phyloP scores from a whole-genome alignment of 352 stramenopile genomes.

The Stephanocyclus meneghinianus region DNA sequence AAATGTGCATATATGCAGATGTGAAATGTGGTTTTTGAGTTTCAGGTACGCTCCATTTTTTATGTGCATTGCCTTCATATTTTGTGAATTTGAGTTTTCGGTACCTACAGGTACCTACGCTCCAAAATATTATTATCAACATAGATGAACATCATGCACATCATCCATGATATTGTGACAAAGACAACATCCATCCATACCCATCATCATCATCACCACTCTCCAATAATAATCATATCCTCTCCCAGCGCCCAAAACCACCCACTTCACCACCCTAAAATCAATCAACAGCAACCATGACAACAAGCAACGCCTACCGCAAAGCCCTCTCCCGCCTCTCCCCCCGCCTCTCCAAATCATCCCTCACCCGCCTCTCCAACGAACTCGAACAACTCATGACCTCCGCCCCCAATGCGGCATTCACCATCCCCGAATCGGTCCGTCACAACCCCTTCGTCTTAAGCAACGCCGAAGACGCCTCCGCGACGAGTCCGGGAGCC shows the following conservation, averaged over 20 bases:
- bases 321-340: slow-evolving; percentile 10
- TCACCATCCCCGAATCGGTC: slow-evolving; percentile 37
- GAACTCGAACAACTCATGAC: slow-evolving; percentile 32
- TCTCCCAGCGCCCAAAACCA: background rate
- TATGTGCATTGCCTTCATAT: too few relatives aligned
- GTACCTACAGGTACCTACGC: too few relatives aligned
- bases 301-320: slow-evolving; percentile 21
- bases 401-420: slow-evolving; percentile 20
- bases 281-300: background rate
- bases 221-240: background rate
- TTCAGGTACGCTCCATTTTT: too few relatives aligned
- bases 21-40: too few relatives aligned
- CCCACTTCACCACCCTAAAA: background rate
- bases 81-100: too few relatives aligned
- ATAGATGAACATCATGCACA: too few relatives aligned
- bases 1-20: too few relatives aligned
- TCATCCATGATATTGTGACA: too few relatives aligned
- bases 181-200: too few relatives aligned
- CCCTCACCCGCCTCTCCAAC: slow-evolving; percentile 26
- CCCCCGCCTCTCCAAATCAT: slow-evolving; percentile 19
- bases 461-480: background rate
- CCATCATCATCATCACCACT: background rate
- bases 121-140: too few relatives aligned
- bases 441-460: slow-evolving; percentile 26
- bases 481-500: slow-evolving; percentile 26